phyloP scores from a whole-genome alignment of 192 early-diverging fungal species.

The Coemansia sp. region DNA sequence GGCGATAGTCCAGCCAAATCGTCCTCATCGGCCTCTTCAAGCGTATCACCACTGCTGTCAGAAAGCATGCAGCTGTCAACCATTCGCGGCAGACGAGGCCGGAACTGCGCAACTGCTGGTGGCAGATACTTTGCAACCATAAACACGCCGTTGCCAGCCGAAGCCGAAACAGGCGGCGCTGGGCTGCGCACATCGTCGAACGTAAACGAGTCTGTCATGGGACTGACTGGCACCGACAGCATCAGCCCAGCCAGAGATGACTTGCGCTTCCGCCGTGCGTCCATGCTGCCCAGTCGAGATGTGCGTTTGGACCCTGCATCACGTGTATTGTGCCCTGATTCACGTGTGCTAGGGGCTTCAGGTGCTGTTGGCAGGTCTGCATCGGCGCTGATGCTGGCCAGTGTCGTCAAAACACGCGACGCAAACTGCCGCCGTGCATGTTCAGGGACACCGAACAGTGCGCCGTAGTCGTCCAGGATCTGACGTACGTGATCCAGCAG shows the following conservation, averaged over 20 bases:
- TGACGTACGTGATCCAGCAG: conserved; percentile 24
- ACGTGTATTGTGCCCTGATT: background rate
- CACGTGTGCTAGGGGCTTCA: background rate
- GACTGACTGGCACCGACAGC: conserved; percentile 19
- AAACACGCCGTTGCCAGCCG: conserved; percentile 18
- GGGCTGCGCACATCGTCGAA: conserved; percentile 7
- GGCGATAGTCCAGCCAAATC: conserved; percentile 12
- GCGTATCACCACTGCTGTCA: background rate
- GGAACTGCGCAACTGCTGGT: conserved; percentile 32
- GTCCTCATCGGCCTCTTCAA: conserved; percentile 36
- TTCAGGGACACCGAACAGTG: conserved; percentile 24
- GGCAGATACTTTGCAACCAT: conserved; percentile 46
- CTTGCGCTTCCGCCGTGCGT: conserved; percentile 27
- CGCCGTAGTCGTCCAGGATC: conserved; percentile 30
- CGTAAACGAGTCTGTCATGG: conserved; percentile 3
- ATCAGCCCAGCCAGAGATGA: conserved; percentile 44
- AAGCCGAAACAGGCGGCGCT: background rate
- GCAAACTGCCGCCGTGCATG: conserved; percentile 13
- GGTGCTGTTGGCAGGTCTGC: conserved; percentile 32
- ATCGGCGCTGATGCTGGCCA: conserved; percentile 44
- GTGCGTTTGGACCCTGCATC: background rate
- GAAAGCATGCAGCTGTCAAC: conserved; percentile 18
- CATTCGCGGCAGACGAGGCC: conserved; percentile 33
- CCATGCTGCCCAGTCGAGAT: conserved; percentile 12
- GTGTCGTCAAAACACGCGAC: conserved; percentile 36